phyloP scores from a whole-genome alignment of 495 filamentous ascomycete genomes.

The Xylaria scruposa region DNA sequence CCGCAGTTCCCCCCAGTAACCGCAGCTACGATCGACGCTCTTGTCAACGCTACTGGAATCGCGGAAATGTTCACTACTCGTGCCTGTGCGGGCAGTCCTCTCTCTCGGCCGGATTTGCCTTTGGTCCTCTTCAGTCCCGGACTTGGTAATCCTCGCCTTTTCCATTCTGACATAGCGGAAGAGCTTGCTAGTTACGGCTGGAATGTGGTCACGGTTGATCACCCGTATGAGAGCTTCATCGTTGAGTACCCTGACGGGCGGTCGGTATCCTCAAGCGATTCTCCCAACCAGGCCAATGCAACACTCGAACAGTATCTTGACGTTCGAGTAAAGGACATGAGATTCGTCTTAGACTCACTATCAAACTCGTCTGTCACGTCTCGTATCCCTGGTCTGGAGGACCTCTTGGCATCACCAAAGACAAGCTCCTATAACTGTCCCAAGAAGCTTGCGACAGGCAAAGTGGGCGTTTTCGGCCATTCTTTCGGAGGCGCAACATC shows the following conservation, averaged over 20 bases:
- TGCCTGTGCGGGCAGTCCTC: conserved; percentile 19
- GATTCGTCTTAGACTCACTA: conserved; percentile 25
- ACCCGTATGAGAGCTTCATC: conserved; percentile 55
- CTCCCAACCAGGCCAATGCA: conserved; percentile 7
- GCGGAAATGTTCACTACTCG: conserved; percentile 28
- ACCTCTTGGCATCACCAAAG: not conserved
- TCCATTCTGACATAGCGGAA: conserved; percentile 49
- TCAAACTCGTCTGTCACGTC: conserved; percentile 21
- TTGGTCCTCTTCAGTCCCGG: conserved; percentile 52
- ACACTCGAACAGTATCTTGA: conserved; percentile 6
- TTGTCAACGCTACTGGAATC: conserved; percentile 3
- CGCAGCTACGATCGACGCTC: conserved; percentile 21
- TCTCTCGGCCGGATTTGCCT: conserved; percentile 15
- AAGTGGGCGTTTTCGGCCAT: conserved; percentile 56
- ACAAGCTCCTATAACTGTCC: not conserved
- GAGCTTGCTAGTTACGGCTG: conserved; percentile 58
- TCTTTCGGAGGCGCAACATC: conserved; percentile 63
- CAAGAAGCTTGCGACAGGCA: conserved; percentile 23
- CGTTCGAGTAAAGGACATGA: conserved; percentile 24
- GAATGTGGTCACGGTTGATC: conserved; percentile 57
- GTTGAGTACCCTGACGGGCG: conserved; percentile 60
- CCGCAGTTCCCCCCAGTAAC: conserved; percentile 36
- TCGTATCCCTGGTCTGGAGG: conserved; percentile 15
- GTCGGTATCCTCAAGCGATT: conserved; percentile 25
- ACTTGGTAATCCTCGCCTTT: conserved; percentile 35